Evolutionary conservation across 2,329 filamentous ascomycete genomes (phyloP), one percentile per base, ranked within the genome.

Genomic region (Penicillium expansum): DNA sequence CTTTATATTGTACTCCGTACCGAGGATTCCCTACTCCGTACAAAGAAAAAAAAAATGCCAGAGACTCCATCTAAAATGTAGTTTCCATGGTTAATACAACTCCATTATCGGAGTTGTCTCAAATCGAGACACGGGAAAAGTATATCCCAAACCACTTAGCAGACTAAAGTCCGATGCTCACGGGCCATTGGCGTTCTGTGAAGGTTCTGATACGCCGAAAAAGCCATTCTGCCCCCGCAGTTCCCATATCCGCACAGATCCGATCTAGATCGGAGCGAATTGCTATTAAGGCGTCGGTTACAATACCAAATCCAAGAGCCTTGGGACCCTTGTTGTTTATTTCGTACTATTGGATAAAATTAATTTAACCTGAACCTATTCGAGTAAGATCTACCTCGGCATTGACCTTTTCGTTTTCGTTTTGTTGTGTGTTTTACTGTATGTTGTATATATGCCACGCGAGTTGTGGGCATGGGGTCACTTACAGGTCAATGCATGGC

Each of bases 201-300:
- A 42, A 22, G n/a, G 5, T 22, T 41, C 30, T 60, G 56, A 63
- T 65, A 59, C 61, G 59, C 44, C 9, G 5, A 30, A 3, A 4
- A 18, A 16, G 3, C n/a, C n/a, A 3, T 4, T 2, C 16, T 10
- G 16, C 30, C 38, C 57, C 59, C 62, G 60, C 56, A 52, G 59
- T 60, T 64, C 59, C 27, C 37, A n/a, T 39, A 20, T 30, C 56
- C 52, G 30, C 45, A 45, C 48, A 55, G 59, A 65, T 65, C 62
- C 57, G 61, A 65, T 65, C 62, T 55, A 62, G 63, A 66, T 66
- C 54, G 18, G 10, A n/a, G 10, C 37, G 29, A 48, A 48, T 48
- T 24, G 24, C 5, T 5, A 37, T 32, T 39, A 18, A 33, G 32
- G 33, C 32, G 48, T 65, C 62, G 64, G 56, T 56, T 58, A 11